These are phyloP conservation scores for Populus hybrid DNA, from an alignment of 441 rosid genomes.

Conservation along the genomic window DNA sequence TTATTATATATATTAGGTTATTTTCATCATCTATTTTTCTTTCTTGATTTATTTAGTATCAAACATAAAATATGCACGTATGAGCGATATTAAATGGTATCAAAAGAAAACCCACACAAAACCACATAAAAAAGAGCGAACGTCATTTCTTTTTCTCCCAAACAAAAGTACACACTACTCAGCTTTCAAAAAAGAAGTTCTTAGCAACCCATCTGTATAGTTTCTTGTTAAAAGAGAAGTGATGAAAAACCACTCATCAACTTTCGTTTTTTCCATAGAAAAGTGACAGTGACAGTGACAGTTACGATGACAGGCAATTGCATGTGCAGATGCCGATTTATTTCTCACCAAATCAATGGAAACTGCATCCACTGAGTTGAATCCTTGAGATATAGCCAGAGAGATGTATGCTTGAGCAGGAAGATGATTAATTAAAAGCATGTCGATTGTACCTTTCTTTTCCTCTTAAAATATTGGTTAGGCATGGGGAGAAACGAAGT, in stretches of 20 bases:
- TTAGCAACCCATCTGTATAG: not conserved
- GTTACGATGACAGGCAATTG: not conserved
- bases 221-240: not conserved
- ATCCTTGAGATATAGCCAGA: not conserved
- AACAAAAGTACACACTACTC: not conserved
- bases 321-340: not conserved
- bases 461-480: too few species aligned
- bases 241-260: not conserved
- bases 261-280: not conserved
- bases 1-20: too few species aligned
- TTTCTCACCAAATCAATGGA: not conserved
- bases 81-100: too few species aligned
- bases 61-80: too few species aligned
- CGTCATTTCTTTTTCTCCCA: not conserved
- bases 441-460: constrained; percentile 4
- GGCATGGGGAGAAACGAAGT: constrained; percentile 4
- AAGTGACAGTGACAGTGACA: too few species aligned
- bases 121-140: not conserved
- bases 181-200: not conserved
- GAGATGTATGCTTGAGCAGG: not conserved
- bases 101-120: too few species aligned
- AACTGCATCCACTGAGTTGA: not conserved
- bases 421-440: constrained; percentile 17
- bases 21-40: too few species aligned
- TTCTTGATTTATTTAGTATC: too few species aligned